A percentile compares a stretch with the other conserved stretches of the same genome.
Evolutionary conservation across 192 early-diverging fungal species (phyloP).

Genomic region (Coemansia sp.): DNA sequence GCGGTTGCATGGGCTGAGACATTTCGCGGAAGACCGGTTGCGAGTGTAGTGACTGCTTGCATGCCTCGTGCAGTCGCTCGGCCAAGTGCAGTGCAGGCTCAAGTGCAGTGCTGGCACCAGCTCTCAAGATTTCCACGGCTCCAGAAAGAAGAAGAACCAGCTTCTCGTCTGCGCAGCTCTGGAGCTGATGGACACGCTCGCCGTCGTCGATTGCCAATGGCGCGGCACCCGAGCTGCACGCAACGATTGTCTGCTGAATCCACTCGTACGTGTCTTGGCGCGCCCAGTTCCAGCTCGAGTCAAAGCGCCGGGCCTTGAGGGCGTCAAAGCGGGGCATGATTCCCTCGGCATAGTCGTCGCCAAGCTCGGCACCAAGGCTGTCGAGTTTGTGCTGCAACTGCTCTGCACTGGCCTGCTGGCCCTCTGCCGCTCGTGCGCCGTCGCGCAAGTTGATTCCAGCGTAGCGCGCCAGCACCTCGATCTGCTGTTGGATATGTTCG

Average conservation of each 20-base stretch:
- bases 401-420: conserved; percentile 57
- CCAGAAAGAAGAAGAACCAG: conserved; percentile 81
- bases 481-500: conserved; percentile 73
- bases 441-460: conserved; percentile 73
- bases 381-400: conserved; percentile 76
- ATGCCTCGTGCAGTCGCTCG: conserved; percentile 70
- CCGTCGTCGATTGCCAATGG: conserved; percentile 68
- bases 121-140: conserved; percentile 62
- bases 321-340: conserved; percentile 74
- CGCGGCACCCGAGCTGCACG: conserved; percentile 71
- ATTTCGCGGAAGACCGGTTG: conserved; percentile 86
- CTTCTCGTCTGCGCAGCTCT: conserved; percentile 75
- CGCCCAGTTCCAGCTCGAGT: conserved; percentile 98
- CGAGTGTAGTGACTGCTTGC: conserved; percentile 63
- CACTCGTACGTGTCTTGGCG: conserved; percentile 39
- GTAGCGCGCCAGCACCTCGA: conserved; percentile 81
- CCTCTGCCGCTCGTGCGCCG: conserved; percentile 63
- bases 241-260: conserved; percentile 83
- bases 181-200: conserved; percentile 49
- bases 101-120: conserved; percentile 65
- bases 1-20: conserved; percentile 72
- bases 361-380: conserved; percentile 77
- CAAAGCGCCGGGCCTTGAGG: conserved; percentile 83
- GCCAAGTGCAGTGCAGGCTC: conserved; percentile 54
- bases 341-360: conserved; percentile 74